Conservation (phyloP, 352 stramenopile species). For the Globisporangium alternatum region DNA sequence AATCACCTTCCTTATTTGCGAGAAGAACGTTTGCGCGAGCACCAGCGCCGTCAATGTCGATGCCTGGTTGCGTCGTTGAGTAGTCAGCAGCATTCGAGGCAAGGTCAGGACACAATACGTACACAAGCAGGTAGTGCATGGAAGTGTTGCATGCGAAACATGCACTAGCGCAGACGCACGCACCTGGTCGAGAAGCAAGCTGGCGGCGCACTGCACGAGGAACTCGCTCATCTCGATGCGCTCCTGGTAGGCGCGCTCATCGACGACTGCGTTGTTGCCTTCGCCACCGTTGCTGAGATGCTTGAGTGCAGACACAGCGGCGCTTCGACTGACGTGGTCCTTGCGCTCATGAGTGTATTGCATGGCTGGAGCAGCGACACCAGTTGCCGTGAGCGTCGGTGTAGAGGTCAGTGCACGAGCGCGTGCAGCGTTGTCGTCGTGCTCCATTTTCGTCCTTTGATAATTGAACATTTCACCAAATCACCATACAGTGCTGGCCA, state of each 20-base stretch:
- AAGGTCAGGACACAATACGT: not conserved
- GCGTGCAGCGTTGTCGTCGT: not conserved
- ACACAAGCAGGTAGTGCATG: not conserved
- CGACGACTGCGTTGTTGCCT: not conserved
- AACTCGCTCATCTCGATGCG: constrained; percentile 14
- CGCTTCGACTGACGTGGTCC: not conserved
- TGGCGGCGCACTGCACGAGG: constrained; percentile 10
- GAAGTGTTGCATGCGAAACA: not conserved
- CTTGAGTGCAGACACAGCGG: not conserved
- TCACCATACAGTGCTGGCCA: no score
- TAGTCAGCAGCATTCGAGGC: not conserved
- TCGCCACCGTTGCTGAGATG: not conserved
- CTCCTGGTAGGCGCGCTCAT: constrained; percentile 3
- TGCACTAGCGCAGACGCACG: not conserved
- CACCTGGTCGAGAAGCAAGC: constrained; percentile 20
- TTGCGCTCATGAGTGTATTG: not conserved
- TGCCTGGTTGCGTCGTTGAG: constrained; percentile 2
- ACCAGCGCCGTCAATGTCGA: constrained; percentile 19
- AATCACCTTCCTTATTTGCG: constrained; percentile 22
- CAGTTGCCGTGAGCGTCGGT: not conserved
- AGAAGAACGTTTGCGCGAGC: constrained; percentile 18
- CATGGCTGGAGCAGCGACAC: not conserved
- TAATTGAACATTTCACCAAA: no score
- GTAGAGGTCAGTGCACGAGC: not conserved
- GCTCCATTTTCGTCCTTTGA: not conserved